These are phyloP conservation scores for Pichia cactophila DNA, from an alignment of 1,139 yeast species.

Conservation along the genomic window DNA sequence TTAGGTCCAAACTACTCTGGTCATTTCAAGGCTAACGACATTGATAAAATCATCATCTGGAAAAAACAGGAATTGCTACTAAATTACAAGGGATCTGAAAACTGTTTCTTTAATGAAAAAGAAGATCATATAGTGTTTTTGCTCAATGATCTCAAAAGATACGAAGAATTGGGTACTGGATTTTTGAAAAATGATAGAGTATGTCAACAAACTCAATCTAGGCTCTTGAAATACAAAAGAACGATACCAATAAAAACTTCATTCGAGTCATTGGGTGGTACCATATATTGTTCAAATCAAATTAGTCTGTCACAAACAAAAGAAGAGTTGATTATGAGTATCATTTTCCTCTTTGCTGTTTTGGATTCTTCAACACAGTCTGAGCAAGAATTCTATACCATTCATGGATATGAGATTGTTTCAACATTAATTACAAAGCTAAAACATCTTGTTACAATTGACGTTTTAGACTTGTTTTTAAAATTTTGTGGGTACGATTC, in stretches of 20 bases:
- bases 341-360: conserved; percentile 29
- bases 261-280: conserved; percentile 34
- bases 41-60: conserved; percentile 30
- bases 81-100: background rate
- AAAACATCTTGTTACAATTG: conserved; percentile 27
- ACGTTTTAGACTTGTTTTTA: conserved; percentile 35
- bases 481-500: conserved; percentile 40
- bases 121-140: background rate
- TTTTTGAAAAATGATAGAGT: background rate
- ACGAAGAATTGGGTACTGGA: background rate
- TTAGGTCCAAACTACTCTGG: conserved; percentile 36
- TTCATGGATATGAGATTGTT: conserved; percentile 36
- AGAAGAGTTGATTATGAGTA: conserved; percentile 20
- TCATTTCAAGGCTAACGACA: conserved; percentile 30
- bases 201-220: background rate
- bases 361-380: conserved; percentile 24
- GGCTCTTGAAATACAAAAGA: conserved; percentile 10
- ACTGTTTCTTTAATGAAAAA: background rate
- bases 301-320: conserved; percentile 29
- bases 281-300: conserved; percentile 28
- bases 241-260: conserved; percentile 24
- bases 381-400: conserved; percentile 33
- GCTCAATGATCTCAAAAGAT: background rate
- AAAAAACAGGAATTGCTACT: background rate
- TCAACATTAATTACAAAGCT: conserved; percentile 34